Conservation (phyloP, 257 asterid genomes). For the Forsythia viridissima region DNA sequence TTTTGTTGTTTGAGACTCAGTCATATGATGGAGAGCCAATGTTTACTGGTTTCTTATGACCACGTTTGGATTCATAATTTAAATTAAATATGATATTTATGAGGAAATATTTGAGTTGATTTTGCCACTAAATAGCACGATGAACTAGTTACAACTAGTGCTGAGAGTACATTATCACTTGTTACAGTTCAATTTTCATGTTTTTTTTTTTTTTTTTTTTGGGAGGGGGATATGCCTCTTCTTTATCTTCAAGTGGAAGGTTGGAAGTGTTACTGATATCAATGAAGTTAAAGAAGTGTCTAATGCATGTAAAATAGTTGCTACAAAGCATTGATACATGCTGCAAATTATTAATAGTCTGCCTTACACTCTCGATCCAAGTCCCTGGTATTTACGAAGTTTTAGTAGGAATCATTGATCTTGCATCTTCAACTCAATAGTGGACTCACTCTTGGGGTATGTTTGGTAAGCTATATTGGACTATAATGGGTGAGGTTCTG, state of each 20-base stretch:
- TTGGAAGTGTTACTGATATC: background rate
- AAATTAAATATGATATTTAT: conserved; percentile 19
- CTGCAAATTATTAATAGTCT: background rate
- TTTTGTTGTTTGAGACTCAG: conserved; percentile 35
- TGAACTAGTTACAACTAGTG: conserved; percentile 9
- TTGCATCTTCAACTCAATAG: background rate
- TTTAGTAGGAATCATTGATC: too few species aligned
- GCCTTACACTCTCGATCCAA: background rate
- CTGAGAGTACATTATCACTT: background rate
- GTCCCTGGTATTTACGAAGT: too few species aligned
- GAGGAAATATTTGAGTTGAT: conserved; percentile 34
- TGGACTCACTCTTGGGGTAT: background rate
- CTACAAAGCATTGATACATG: background rate
- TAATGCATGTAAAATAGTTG: background rate
- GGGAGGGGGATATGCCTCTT: background rate
- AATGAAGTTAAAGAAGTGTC: background rate
- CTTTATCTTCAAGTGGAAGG: background rate
- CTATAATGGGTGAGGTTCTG: too few species aligned
- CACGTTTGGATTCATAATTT: conserved; percentile 36
- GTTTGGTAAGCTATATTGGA: too few species aligned
- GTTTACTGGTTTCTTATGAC: conserved; percentile 30
- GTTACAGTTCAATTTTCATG: background rate
- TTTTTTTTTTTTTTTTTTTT: background rate
- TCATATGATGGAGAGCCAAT: conserved; percentile 33
- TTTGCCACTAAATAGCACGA: conserved; percentile 1